Base-by-base conservation (phyloP, 345 rosid species). In the Camelina neglecta region DNA sequence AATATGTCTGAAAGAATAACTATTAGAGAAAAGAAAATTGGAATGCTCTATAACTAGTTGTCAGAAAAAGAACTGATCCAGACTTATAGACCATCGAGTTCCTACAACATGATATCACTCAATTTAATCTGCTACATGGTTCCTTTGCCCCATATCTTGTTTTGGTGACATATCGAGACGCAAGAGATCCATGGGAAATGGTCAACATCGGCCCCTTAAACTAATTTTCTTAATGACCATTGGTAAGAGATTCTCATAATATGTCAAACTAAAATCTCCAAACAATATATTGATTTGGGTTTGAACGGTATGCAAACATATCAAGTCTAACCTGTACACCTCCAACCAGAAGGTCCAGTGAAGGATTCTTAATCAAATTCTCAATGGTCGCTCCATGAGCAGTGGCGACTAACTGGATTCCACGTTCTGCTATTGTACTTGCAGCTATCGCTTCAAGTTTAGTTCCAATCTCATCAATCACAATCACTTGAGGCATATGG, bases 361-460 rank as follows among this genome's bases (percentile, higher is more conserved):
- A 90, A 81, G 98, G 98, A 79, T 93, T 93, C 87, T 88, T 83
- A 58, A 89, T 88, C 81, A 93, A 83, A 83, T 93, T 93, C 66
- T 89, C 94, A 20, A 93, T 88, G 36, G 90, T 89, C 3, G 79
- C 81, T 72, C 98, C 97, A 86, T 91, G 97, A 73, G 97, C 94
- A 60, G 96, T 89, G 35, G 97, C 98, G 65, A 93, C 98, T 55
- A 93, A 84, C 83, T 93, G 96, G 75, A 93, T 91, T 68, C 97
- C 98, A 68, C 96, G 94, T 69, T 93, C 97, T 70, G 97, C 96
- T 76, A 93, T 93, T 10, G 98, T 91, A 78, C 97, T 87, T 71
- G 91, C 98, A 73, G 98, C 98, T 74, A 91, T 74, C 8, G 94
- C 97, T 85, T 93, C 97, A 73, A 91, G 98, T 83, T 88, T 91